These are phyloP conservation scores for Magnaporthiopsis incrustans DNA, from an alignment of 2,329 filamentous ascomycete species.

Conservation along the genomic window DNA sequence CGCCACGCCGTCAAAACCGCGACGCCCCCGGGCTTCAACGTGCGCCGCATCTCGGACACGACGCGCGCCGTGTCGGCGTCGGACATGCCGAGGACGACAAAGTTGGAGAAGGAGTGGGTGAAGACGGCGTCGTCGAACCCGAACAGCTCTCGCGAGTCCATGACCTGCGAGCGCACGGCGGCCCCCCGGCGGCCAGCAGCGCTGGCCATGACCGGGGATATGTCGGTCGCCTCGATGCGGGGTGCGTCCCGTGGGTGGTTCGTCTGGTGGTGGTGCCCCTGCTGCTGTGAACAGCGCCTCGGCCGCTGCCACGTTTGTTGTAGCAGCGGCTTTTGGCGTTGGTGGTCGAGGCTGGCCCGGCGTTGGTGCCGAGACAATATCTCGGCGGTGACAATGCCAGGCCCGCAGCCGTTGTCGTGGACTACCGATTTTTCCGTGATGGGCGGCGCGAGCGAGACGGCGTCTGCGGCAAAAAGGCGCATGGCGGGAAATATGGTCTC, in stretches of 20 bases:
- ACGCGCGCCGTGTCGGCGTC: conserved; percentile 13
- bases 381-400: conserved; percentile 21
- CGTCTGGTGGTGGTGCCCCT: neutral
- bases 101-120: conserved; percentile 22
- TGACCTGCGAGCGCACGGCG: conserved; percentile 2
- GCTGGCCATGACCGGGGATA: conserved; percentile 15
- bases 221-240: conserved; percentile 16
- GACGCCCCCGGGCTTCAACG: conserved; percentile 20
- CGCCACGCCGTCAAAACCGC: conserved; percentile 17
- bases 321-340: neutral
- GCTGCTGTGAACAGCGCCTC: neutral
- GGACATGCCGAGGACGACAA: conserved; percentile 22
- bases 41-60: conserved; percentile 22
- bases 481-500: conserved; percentile 7
- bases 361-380: conserved; percentile 11
- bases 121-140: conserved; percentile 12
- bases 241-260: neutral
- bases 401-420: conserved; percentile 26
- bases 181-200: conserved; percentile 5
- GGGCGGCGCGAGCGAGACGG: conserved; percentile 9
- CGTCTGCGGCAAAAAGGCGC: conserved; percentile 6
- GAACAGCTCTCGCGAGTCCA: conserved; percentile 17
- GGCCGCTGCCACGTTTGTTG: neutral
- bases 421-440: conserved; percentile 18
- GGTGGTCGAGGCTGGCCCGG: neutral